Base-by-base conservation (phyloP, 768 basidiomycete species). In the Pholiota microspora region DNA sequence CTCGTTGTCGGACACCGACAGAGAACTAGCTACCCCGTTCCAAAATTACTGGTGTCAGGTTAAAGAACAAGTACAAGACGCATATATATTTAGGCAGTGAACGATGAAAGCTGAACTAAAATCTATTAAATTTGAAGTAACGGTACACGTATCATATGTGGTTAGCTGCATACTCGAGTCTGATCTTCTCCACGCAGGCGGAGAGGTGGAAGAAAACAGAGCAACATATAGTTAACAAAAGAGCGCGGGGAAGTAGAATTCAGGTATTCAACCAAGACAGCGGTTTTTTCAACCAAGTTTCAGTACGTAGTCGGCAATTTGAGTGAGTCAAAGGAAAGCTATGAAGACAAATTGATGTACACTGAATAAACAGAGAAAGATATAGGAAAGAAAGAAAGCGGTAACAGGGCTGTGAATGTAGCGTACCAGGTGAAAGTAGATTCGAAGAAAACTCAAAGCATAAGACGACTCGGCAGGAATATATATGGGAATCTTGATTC, bases 401-500 rank as follows among this genome's bases (percentile, higher is more conserved):
- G 35, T 31, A 35, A 49, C 36, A 56, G 49, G 49, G 50, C 53
- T 51, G 42, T 46, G 51, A 52, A 58, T 53, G 52, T 53, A 50
- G 28, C 29, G 51, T 18, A 31, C 47, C 53, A 24, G 45, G 51
- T 46, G 57, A 58, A 60, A 58, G 53, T 53, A 54, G 36, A 54
- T 60, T 57, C 40, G 42, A 46, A 56, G 40, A 54, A 51, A 54
- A 62, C 51, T 53, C 58, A 45, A 51, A 58, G 44, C 52, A 59
- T 36, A n/a, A 27, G 44, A 55, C 25, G 53, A 51, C 29, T 48
- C 54, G 49, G 51, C 49, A 49, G 54, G 60, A 58, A 60, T 63
- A 65, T 64, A 59, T 56, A 59, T 45, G 60, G 62, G 58, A 50
- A 53, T 53, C 62, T 34, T 49, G 12, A 46, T 56, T 49, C 51